A percentile compares a stretch with the other conserved stretches of the same genome.
These are phyloP conservation scores for Calonectria ilicicola DNA, from an alignment of 2,329 filamentous ascomycete species.

Conservation along the genomic window DNA sequence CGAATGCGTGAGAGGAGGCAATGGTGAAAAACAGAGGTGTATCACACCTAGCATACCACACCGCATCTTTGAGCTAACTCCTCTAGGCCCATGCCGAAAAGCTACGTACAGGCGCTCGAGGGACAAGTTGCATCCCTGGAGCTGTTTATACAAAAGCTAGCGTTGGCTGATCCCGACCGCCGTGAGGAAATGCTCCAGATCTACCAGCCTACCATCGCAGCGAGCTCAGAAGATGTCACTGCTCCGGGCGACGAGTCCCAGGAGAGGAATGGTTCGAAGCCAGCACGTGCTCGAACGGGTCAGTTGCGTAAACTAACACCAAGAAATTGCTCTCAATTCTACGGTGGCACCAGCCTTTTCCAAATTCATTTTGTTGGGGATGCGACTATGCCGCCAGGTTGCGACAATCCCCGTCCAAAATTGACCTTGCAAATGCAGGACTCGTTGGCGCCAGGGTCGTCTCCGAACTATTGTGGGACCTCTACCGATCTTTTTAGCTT, in stretches of 20 bases:
- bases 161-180: constrained; percentile 51
- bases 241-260: constrained; percentile 30
- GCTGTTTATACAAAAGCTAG: constrained; percentile 57
- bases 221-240: constrained; percentile 21
- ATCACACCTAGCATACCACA: not conserved
- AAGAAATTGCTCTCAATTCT: constrained; percentile 58
- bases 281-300: constrained; percentile 46
- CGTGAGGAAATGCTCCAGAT: constrained; percentile 55
- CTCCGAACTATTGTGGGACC: constrained; percentile 19
- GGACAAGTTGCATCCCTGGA: constrained; percentile 59
- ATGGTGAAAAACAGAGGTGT: constrained; percentile 56
- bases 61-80: too few relatives aligned
- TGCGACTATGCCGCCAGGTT: constrained; percentile 22
- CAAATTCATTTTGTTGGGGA: constrained; percentile 47
- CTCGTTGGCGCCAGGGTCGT: not conserved
- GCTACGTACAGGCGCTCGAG: constrained; percentile 61
- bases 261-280: constrained; percentile 39
- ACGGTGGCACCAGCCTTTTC: constrained; percentile 60
- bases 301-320: constrained; percentile 45
- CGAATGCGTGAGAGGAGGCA: constrained; percentile 54
- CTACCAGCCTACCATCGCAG: constrained; percentile 44
- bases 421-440: too few relatives aligned
- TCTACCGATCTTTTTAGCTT: constrained; percentile 36
- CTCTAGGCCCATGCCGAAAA: constrained; percentile 56
- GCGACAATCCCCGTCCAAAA: too few relatives aligned